Percentiles rank a stretch among this genome's conserved stretches.
Evolutionary conservation across 2,329 filamentous ascomycete genomes (phyloP).

Genomic region (Fusarium sp.): DNA sequence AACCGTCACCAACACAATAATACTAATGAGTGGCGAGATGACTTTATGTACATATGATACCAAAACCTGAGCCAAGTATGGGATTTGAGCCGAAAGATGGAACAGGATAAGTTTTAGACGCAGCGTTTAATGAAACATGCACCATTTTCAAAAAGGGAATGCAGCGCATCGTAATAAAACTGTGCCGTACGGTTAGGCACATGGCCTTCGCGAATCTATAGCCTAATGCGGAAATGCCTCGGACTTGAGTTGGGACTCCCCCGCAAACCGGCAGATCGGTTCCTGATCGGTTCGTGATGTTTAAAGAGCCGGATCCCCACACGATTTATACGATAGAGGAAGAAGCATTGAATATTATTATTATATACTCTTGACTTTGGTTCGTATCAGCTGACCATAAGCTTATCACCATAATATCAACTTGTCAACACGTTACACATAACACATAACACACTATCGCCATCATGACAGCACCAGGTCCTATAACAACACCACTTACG

Average conservation of each 20-base stretch:
- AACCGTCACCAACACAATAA: constrained; percentile 15
- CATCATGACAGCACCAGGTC: constrained; percentile 58
- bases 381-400: not conserved
- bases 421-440: not conserved
- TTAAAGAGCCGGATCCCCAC: constrained; percentile 29
- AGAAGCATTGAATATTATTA: not conserved
- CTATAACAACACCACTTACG: constrained; percentile 82
- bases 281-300: constrained; percentile 35
- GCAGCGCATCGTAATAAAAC: not conserved
- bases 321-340: constrained; percentile 3
- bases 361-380: too few species aligned
- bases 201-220: constrained; percentile 43
- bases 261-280: constrained; percentile 46
- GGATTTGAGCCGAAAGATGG: constrained; percentile 18
- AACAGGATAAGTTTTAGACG: constrained; percentile 12
- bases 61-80: constrained; percentile 36
- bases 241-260: constrained; percentile 43
- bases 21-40: constrained; percentile 33
- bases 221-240: constrained; percentile 52
- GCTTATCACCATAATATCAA: not conserved
- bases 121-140: constrained; percentile 6
- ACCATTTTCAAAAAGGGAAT: not conserved
- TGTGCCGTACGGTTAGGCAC: constrained; percentile 6
- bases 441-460: not conserved
- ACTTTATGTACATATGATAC: constrained; percentile 45